Evolutionary conservation across 2,329 filamentous ascomycete genomes (phyloP).

Genomic region (Talaromyces sp.): DNA sequence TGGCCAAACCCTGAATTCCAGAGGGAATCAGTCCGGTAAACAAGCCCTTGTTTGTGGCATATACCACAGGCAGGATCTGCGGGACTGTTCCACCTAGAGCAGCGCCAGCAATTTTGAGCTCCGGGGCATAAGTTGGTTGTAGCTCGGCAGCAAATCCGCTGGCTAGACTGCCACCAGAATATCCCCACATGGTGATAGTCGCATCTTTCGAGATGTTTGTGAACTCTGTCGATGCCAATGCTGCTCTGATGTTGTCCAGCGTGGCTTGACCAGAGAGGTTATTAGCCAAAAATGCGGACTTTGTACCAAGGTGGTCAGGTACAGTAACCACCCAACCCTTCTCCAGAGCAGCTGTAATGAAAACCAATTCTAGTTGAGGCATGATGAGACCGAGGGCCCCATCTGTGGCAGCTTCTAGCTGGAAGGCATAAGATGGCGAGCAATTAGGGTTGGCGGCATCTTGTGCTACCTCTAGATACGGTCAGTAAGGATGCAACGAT

Average conservation of each 20-base stretch:
- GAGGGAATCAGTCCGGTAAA: slow-evolving; percentile 40
- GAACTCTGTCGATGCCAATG: slow-evolving; percentile 30
- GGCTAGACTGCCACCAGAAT: slow-evolving; percentile 55
- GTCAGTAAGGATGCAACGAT: too few relatives aligned
- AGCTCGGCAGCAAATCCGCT: slow-evolving; percentile 52
- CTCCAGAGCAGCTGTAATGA: slow-evolving; percentile 40
- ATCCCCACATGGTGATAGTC: slow-evolving; percentile 53
- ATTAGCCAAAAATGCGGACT: slow-evolving; percentile 45
- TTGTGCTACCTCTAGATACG: slow-evolving; percentile 40
- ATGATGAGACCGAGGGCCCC: slow-evolving; percentile 33
- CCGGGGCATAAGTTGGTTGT: slow-evolving; percentile 51
- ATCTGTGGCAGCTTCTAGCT: slow-evolving; percentile 41
- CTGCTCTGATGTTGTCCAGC: slow-evolving; percentile 46
- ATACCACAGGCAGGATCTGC: slow-evolving; percentile 41
- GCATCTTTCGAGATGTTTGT: slow-evolving; percentile 36
- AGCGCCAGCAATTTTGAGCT: slow-evolving; percentile 49
- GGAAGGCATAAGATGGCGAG: slow-evolving; percentile 31
- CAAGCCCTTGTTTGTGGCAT: slow-evolving; percentile 32
- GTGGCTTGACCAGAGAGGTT: slow-evolving; percentile 46
- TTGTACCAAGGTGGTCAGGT: slow-evolving; percentile 50
- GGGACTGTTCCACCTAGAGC: slow-evolving; percentile 52
- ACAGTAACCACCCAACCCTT: slow-evolving; percentile 50
- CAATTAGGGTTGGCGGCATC: slow-evolving; percentile 31
- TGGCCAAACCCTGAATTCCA: slow-evolving; percentile 30
- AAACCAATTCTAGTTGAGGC: slow-evolving; percentile 37